Evolutionary conservation across 495 filamentous ascomycete species (phyloP).

Genomic region (Clohesyomyces aquaticus): DNA sequence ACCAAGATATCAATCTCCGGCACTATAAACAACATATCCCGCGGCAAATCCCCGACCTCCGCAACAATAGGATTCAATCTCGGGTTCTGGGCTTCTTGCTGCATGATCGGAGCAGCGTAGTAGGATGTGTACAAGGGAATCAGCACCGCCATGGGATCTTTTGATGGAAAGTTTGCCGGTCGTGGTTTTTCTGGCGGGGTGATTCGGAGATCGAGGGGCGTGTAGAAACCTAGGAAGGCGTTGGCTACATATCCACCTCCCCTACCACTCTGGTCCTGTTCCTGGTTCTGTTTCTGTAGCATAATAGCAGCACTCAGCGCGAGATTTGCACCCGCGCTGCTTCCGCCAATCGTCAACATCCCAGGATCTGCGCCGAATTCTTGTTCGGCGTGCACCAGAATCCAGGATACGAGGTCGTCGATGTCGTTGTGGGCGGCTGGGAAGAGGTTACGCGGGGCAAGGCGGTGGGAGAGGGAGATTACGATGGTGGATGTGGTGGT

Average conservation of each 20-base stretch:
- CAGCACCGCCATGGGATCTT: constrained; percentile 43
- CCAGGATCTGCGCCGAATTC: constrained; percentile 40
- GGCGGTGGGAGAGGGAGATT: constrained; percentile 26
- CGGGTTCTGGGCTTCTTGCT: constrained; percentile 13
- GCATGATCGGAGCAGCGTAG: constrained; percentile 41
- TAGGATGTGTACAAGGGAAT: constrained; percentile 47
- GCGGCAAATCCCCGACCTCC: constrained; percentile 30
- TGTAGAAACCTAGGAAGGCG: constrained; percentile 19
- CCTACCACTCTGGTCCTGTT: constrained; percentile 3
- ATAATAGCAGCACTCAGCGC: constrained; percentile 38
- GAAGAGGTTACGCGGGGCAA: constrained; percentile 26
- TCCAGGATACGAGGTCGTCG: constrained; percentile 41
- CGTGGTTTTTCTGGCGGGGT: constrained; percentile 43
- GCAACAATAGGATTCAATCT: constrained; percentile 43
- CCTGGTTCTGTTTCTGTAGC: constrained; percentile 15
- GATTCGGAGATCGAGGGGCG: constrained; percentile 43
- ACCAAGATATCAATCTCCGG: constrained; percentile 42
- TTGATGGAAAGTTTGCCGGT: constrained; percentile 40
- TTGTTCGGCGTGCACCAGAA: constrained; percentile 38
- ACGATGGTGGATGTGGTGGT: constrained; percentile 45
- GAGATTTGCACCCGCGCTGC: constrained; percentile 44
- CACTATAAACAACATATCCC: constrained; percentile 40
- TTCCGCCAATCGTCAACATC: constrained; percentile 43
- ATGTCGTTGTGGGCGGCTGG: constrained; percentile 38
- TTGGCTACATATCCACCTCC: constrained; percentile 1